Conservation (phyloP, 164 flowering plant species). For the Houttuynia cordata region DNA sequence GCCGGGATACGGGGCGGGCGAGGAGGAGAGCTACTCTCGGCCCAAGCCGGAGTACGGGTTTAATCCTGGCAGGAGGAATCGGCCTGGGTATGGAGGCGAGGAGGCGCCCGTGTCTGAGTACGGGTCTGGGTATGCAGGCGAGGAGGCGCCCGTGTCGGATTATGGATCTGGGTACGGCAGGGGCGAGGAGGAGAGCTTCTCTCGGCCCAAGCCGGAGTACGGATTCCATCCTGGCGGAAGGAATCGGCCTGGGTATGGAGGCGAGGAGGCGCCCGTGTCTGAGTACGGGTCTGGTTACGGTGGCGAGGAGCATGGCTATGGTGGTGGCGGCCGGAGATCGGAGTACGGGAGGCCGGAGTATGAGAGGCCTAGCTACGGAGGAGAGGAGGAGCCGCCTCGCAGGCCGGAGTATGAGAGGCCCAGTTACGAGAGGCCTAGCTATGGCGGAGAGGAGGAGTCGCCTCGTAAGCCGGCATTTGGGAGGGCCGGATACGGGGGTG, state of each 20-base stretch:
- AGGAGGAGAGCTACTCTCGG: not conserved
- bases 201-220: constrained; percentile 1
- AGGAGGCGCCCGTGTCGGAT: not conserved
- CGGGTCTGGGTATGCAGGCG: not conserved
- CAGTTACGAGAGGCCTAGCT: no score
- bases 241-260: constrained; percentile 1
- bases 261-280: not conserved
- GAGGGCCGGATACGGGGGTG: constrained; percentile 1
- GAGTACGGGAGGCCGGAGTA: not conserved
- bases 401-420: not conserved
- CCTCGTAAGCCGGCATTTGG: not conserved
- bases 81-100: constrained; percentile 1
- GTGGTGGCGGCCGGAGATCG: not conserved
- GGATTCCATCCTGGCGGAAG: not conserved
- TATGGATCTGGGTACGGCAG: constrained; percentile 1
- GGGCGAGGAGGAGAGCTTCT: not conserved
- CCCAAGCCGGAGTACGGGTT: constrained; percentile 1
- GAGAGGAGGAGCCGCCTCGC: not conserved
- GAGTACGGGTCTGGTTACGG: not conserved
- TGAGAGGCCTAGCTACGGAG: no score
- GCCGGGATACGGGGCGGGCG: not conserved
- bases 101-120: not conserved
- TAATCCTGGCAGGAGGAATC: not conserved
- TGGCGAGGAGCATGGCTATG: not conserved
- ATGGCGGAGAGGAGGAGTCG: not conserved